Evolutionary conservation across 371 early-diverging fungal species (phyloP).

Genomic region (Mucor saturninus): DNA sequence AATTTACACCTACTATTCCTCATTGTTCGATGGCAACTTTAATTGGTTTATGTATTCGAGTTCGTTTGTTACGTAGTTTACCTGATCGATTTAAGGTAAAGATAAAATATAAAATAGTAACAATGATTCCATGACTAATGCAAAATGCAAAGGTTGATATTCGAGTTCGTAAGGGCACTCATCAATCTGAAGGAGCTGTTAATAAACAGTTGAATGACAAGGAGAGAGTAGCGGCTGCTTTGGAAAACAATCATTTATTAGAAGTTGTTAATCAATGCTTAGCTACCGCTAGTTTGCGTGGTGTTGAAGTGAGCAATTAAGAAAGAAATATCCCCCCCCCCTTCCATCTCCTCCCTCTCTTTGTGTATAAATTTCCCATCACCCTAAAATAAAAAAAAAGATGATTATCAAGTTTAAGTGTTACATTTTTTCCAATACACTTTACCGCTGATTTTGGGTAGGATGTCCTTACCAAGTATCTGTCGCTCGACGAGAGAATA

Average conservation of each 20-base stretch:
- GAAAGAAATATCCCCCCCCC: neutral
- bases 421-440: neutral
- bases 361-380: neutral
- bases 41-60: conserved; percentile 98
- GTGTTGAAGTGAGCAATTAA: conserved; percentile 27
- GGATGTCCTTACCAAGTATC: too few species aligned
- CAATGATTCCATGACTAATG: conserved; percentile 3
- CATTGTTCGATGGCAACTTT: conserved; percentile 99
- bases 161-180: conserved; percentile 90
- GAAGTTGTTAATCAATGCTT: conserved; percentile 95
- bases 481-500: too few species aligned
- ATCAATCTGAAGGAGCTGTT: conserved; percentile 93
- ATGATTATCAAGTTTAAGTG: neutral
- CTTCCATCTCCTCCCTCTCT: neutral
- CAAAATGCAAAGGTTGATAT: conserved; percentile 72
- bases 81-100: conserved; percentile 88
- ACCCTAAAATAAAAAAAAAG: conserved; percentile 2
- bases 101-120: neutral
- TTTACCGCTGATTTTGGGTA: too few species aligned
- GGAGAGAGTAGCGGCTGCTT: conserved; percentile 98
- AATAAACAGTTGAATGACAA: conserved; percentile 99
- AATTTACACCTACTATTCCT: conserved; percentile 98
- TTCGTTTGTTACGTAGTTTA: conserved; percentile 84
- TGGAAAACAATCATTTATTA: conserved; percentile 93
- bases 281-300: conserved; percentile 61